These are phyloP conservation scores for Pholiota adiposa DNA, from an alignment of 1,284 basidiomycete species.

Conservation along the genomic window DNA sequence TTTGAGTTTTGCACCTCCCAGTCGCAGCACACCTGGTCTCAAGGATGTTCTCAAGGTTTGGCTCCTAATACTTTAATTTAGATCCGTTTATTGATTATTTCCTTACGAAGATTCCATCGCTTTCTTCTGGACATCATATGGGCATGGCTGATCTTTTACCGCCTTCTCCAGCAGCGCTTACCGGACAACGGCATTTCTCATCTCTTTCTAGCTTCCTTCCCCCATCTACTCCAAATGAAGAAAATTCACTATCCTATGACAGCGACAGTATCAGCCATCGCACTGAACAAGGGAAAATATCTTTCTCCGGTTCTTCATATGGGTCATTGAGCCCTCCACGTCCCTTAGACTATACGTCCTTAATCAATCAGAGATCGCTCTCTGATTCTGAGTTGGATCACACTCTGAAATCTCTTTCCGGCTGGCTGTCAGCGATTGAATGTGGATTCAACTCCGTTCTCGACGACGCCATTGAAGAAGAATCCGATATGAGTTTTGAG, in stretches of 20 bases:
- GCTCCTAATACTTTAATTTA: neutral
- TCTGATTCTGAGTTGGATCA: constrained; percentile 69
- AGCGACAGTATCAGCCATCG: neutral
- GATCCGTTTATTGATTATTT: constrained; percentile 2
- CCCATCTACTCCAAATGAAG: constrained; percentile 8
- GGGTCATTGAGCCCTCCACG: constrained; percentile 4
- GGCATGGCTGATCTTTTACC: constrained; percentile 75
- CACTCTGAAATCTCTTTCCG: constrained; percentile 79
- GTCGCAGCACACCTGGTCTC: constrained; percentile 56
- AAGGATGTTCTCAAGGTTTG: constrained; percentile 75
- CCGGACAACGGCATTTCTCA: constrained; percentile 35
- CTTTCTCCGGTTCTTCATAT: neutral
- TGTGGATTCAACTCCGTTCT: constrained; percentile 70
- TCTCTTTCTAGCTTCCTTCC: constrained; percentile 10
- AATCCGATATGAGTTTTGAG: constrained; percentile 26
- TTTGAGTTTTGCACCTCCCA: constrained; percentile 5
- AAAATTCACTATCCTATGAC: neutral
- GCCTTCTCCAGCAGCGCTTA: constrained; percentile 68
- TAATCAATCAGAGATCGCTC: constrained; percentile 67
- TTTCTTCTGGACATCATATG: constrained; percentile 70
- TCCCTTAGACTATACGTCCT: constrained; percentile 67
- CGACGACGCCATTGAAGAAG: constrained; percentile 64
- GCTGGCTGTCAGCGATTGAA: constrained; percentile 84
- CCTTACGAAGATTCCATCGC: constrained; percentile 56
- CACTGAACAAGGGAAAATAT: constrained; percentile 1